phyloP scores from a whole-genome alignment of 306 rosid genomes.

The Cucumis melo region DNA sequence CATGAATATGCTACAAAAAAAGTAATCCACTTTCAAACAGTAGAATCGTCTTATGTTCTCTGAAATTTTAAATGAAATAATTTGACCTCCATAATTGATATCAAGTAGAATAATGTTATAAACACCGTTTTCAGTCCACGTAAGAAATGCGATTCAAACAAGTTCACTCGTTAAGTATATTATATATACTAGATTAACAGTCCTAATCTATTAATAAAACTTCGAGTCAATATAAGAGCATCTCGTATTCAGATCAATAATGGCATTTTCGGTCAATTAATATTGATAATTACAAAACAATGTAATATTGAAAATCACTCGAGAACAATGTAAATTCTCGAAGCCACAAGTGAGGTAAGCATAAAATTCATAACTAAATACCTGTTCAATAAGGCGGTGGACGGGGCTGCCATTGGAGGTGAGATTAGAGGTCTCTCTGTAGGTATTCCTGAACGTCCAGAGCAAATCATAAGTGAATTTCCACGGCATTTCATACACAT shows the following conservation, averaged over 20 bases:
- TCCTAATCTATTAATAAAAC: neutral
- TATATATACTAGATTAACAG: neutral
- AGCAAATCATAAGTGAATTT: slow-evolving; percentile 81
- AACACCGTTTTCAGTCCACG: neutral
- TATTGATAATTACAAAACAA: neutral
- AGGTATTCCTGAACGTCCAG: slow-evolving; percentile 43
- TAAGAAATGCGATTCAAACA: neutral
- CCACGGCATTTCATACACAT: slow-evolving; percentile 74
- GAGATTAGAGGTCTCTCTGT: slow-evolving; percentile 58
- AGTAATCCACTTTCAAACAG: neutral
- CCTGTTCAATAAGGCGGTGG: slow-evolving; percentile 94
- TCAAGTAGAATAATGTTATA: neutral
- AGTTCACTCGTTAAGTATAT: neutral
- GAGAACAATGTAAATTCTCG: neutral
- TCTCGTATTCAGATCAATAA: neutral
- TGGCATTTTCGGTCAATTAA: neutral
- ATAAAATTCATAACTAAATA: neutral
- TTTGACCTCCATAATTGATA: neutral
- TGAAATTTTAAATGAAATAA: neutral
- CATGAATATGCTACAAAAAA: neutral
- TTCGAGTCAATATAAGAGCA: neutral
- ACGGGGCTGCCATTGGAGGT: slow-evolving; percentile 97
- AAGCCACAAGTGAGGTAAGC: neutral
- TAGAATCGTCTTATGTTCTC: neutral
- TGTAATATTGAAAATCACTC: neutral